Evolutionary conservation across 1,139 yeast species (phyloP).

Genomic region (Debaryomyces psychrophilus): DNA sequence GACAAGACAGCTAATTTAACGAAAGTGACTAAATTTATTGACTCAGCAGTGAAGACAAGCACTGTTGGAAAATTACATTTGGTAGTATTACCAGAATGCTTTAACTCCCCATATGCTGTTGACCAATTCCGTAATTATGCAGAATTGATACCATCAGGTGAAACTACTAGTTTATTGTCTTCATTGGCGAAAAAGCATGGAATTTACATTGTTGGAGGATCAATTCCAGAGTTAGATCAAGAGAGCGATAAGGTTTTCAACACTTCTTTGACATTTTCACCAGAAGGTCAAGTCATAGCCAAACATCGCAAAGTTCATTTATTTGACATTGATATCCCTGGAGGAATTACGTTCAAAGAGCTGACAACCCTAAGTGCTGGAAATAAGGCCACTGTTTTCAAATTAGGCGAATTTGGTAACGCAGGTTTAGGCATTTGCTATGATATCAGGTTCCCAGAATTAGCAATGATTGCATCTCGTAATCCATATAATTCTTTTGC

Average conservation of each 20-base stretch:
- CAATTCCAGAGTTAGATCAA: slow-evolving; percentile 25
- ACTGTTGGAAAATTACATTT: slow-evolving; percentile 54
- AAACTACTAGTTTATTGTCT: slow-evolving; percentile 23
- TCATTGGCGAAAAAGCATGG: slow-evolving; percentile 25
- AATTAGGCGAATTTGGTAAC: slow-evolving; percentile 43
- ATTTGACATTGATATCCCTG: slow-evolving; percentile 77
- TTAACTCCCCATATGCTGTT: slow-evolving; percentile 93
- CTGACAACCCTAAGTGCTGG: slow-evolving; percentile 82
- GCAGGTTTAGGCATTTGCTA: slow-evolving; percentile 78
- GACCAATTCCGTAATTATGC: slow-evolving; percentile 62
- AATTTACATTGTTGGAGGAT: slow-evolving; percentile 29
- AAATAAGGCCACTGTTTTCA: slow-evolving; percentile 49
- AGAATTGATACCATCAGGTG: slow-evolving; percentile 28
- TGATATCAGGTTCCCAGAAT: slow-evolving; percentile 83
- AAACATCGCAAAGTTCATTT: slow-evolving; percentile 81
- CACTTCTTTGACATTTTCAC: slow-evolving; percentile 41
- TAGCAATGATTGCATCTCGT: slow-evolving; percentile 59
- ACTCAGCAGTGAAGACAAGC: slow-evolving; percentile 52
- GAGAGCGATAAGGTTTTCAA: slow-evolving; percentile 23
- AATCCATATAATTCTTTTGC: slow-evolving; percentile 65
- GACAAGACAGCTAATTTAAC: slow-evolving; percentile 62
- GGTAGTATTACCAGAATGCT: slow-evolving; percentile 87
- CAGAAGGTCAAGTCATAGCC: slow-evolving; percentile 60
- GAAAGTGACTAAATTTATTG: slow-evolving; percentile 53
- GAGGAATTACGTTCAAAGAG: slow-evolving; percentile 69